Evolutionary conservation across 306 rosid species (phyloP).

Genomic region (Pyrus betulifolia): DNA sequence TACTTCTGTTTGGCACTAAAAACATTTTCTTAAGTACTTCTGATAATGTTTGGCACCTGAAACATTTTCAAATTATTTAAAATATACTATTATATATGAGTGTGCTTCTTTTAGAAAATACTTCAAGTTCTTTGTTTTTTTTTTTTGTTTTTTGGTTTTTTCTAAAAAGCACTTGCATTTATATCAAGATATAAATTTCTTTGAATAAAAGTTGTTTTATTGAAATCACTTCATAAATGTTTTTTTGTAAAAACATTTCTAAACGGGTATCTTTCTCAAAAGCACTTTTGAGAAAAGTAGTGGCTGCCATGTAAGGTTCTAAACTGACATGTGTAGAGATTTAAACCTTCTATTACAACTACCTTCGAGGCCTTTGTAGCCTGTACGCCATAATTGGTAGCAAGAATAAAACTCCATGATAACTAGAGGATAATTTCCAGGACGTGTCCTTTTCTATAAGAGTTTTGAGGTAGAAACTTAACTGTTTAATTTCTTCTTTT

Average conservation of each 20-base stretch:
- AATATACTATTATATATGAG: background rate
- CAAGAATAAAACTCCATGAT: background rate
- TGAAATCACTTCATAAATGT: no score
- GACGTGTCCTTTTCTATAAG: background rate
- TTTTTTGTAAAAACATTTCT: background rate
- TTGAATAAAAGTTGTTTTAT: no score
- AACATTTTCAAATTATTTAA: no score
- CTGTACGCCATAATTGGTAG: background rate
- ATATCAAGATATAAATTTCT: no score
- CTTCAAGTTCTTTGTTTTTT: no score
- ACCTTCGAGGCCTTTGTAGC: background rate
- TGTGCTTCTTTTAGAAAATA: background rate
- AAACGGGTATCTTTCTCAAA: background rate
- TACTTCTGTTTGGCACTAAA: background rate
- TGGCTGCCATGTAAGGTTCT: constrained; percentile 43
- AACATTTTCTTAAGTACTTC: no score
- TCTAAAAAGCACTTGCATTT: background rate
- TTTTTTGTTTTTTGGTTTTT: no score
- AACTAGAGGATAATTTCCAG: background rate
- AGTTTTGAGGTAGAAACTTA: background rate
- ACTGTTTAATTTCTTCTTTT: background rate
- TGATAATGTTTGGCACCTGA: no score
- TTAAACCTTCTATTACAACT: constrained; percentile 6
- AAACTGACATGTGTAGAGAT: constrained; percentile 6
- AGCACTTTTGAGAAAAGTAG: constrained; percentile 29